Evolutionary conservation across 768 basidiomycete genomes (phyloP).

Genomic region (Pisolithus tinctorius): DNA sequence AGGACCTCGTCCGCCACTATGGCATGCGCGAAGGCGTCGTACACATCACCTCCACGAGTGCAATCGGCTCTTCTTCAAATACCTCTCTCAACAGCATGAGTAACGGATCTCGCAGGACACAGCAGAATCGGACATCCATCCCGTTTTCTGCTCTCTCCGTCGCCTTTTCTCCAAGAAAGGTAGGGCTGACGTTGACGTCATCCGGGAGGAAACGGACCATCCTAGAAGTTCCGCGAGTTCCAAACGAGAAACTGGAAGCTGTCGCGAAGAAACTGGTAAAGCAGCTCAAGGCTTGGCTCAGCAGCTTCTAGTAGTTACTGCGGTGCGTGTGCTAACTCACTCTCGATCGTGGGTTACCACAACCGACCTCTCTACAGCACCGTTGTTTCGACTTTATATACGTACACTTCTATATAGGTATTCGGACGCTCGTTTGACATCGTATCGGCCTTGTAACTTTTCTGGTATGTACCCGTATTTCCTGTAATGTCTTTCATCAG

Average conservation of each 20-base stretch:
- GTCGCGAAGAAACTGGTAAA: conserved; percentile 46
- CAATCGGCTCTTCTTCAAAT: conserved; percentile 11
- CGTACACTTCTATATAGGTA: no score
- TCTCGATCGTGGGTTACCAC: no score
- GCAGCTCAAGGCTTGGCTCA: conserved; percentile 41
- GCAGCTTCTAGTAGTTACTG: conserved; percentile 5
- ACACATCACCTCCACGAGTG: conserved; percentile 3
- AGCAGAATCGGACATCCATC: neutral
- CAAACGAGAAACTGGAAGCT: conserved; percentile 51
- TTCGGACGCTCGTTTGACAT: no score
- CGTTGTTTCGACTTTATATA: no score
- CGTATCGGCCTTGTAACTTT: no score
- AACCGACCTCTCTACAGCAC: no score
- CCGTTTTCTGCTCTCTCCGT: conserved; percentile 33
- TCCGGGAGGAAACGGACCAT: conserved; percentile 43
- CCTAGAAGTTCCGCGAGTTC: conserved; percentile 42
- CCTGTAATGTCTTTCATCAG: no score
- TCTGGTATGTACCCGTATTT: no score
- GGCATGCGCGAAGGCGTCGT: conserved; percentile 36
- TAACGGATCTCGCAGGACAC: neutral
- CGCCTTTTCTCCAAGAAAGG: conserved; percentile 34
- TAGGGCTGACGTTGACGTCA: conserved; percentile 29
- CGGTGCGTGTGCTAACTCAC: neutral
- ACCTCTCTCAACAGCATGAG: neutral
- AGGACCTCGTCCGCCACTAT: conserved; percentile 56